Conservation (phyloP, 2,329 filamentous ascomycete genomes). For the Ciborinia camelliae region DNA sequence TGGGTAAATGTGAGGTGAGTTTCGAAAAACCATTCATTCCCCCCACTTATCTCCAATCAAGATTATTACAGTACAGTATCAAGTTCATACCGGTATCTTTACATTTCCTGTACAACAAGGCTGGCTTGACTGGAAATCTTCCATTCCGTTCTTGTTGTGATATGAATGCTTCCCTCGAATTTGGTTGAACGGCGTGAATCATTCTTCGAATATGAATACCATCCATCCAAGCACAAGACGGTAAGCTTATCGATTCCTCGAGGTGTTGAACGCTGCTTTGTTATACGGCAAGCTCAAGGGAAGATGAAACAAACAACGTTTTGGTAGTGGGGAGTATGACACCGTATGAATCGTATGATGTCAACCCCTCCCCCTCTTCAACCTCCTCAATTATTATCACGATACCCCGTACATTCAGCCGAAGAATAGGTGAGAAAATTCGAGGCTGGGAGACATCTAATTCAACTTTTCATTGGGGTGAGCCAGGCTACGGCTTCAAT, state of each 20-base stretch:
- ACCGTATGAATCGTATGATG: too few relatives aligned
- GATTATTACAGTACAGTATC: too few relatives aligned
- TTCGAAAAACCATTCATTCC: not conserved
- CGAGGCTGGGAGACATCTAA: not conserved
- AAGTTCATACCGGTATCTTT: not conserved
- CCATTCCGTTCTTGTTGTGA: not conserved
- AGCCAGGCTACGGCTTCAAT: too few relatives aligned
- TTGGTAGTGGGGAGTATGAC: not conserved
- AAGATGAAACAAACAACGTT: conserved; percentile 2
- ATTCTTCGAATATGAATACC: not conserved
- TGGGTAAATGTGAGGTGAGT: conserved; percentile 3
- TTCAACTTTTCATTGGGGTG: too few relatives aligned
- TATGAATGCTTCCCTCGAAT: not conserved
- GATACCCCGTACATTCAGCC: not conserved
- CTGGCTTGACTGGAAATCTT: not conserved
- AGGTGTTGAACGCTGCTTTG: not conserved
- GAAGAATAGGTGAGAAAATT: not conserved
- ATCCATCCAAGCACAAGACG: not conserved
- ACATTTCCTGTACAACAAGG: not conserved
- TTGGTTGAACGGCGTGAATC: not conserved
- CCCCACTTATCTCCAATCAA: conserved; percentile 8
- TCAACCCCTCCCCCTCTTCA: not conserved
- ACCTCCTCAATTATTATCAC: not conserved
- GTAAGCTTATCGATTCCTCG: not conserved
- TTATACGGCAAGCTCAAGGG: not conserved